These are phyloP conservation scores for Myrmaecium sp. DNA, from an alignment of 2,329 filamentous ascomycete species.

Conservation along the genomic window DNA sequence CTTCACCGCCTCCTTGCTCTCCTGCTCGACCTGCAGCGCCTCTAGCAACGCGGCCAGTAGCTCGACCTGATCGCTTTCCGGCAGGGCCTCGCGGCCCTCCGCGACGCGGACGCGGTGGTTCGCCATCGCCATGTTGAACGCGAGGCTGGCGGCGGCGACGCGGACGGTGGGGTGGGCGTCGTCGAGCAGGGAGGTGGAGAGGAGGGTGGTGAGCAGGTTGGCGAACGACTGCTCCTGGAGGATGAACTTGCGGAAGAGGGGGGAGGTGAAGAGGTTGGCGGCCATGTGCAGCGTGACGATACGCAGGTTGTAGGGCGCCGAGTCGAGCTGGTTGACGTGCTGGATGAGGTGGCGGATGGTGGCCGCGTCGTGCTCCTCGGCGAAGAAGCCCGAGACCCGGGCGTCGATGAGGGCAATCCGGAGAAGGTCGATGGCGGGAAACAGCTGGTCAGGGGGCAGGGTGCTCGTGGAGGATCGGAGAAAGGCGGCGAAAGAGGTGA, in stretches of 20 bases:
- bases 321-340: constrained; percentile 35
- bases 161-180: constrained; percentile 55
- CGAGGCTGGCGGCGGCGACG: constrained; percentile 64
- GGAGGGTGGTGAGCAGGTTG: constrained; percentile 45
- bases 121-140: constrained; percentile 63
- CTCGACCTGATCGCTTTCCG: constrained; percentile 60
- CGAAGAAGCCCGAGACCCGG: constrained; percentile 65
- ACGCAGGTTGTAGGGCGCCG: constrained; percentile 63
- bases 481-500: constrained; percentile 46
- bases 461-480: constrained; percentile 37
- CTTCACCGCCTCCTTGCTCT: constrained; percentile 51
- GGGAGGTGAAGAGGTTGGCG: constrained; percentile 70
- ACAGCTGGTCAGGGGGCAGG: constrained; percentile 49
- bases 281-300: constrained; percentile 69
- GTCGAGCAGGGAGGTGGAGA: constrained; percentile 67
- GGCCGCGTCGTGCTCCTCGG: constrained; percentile 44
- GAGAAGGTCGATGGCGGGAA: constrained; percentile 73
- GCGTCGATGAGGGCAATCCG: constrained; percentile 61
- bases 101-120: constrained; percentile 48
- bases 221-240: constrained; percentile 20
- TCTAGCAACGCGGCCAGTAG: constrained; percentile 68
- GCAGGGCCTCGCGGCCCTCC: constrained; percentile 32
- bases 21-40: constrained; percentile 38
- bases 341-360: constrained; percentile 41
- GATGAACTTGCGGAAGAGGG: constrained; percentile 51